phyloP scores from a whole-genome alignment of 495 filamentous ascomycete genomes.

The Penicillium riverlandense region DNA sequence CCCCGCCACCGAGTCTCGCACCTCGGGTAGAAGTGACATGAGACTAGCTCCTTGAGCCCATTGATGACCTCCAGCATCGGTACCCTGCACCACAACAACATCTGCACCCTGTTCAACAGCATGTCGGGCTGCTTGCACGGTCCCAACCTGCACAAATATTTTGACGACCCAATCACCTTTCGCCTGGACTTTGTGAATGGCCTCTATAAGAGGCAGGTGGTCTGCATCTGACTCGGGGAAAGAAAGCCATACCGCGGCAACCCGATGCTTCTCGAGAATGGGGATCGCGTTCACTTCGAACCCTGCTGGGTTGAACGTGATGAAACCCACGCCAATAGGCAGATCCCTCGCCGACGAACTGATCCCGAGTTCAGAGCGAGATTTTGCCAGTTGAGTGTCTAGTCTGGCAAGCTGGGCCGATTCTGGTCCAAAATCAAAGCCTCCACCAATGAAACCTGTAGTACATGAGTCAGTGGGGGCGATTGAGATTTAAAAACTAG shows the following conservation, averaged over 20 bases:
- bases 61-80: slow-evolving; percentile 63
- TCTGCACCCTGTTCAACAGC: slow-evolving; percentile 64
- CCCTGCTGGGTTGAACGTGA: slow-evolving; percentile 33
- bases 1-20: slow-evolving; percentile 43
- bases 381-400: slow-evolving; percentile 58
- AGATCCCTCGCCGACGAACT: slow-evolving; percentile 47
- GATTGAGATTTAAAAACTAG: not conserved
- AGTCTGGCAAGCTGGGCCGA: slow-evolving; percentile 62
- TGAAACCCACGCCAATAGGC: slow-evolving; percentile 56
- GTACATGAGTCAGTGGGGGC: not conserved
- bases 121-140: slow-evolving; percentile 58
- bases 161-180: slow-evolving; percentile 46
- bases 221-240: slow-evolving; percentile 38
- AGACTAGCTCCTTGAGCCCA: slow-evolving; percentile 55
- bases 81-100: slow-evolving; percentile 63
- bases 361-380: slow-evolving; percentile 50
- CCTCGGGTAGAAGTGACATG: slow-evolving; percentile 51
- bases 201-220: slow-evolving; percentile 39
- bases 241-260: slow-evolving; percentile 63
- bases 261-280: slow-evolving; percentile 34
- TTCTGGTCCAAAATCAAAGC: slow-evolving; percentile 62
- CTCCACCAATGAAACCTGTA: slow-evolving; percentile 51
- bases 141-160: slow-evolving; percentile 64
- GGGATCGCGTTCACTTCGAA: slow-evolving; percentile 30
- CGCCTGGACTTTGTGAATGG: slow-evolving; percentile 17